phyloP scores from a whole-genome alignment of 2,329 filamentous ascomycete species.

The Paraphaeosphaeria minitans region DNA sequence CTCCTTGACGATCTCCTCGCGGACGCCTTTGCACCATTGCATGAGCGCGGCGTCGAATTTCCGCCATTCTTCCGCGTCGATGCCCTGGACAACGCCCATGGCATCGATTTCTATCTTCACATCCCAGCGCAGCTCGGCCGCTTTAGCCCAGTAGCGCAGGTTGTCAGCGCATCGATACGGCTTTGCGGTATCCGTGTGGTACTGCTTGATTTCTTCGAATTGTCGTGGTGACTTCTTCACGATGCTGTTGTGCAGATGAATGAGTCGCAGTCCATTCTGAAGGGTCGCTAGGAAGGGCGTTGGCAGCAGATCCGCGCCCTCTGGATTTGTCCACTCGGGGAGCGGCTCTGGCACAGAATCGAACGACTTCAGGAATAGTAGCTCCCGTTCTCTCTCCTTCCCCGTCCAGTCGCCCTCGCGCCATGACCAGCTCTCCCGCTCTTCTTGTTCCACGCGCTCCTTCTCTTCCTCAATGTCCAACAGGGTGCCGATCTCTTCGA shows the following conservation, averaged over 20 bases:
- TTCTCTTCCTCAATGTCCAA: conserved; percentile 76
- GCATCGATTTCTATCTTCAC: conserved; percentile 82
- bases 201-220: conserved; percentile 87
- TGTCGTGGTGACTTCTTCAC: conserved; percentile 83
- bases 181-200: conserved; percentile 91
- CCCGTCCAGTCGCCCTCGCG: conserved; percentile 74
- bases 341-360: conserved; percentile 63
- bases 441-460: conserved; percentile 73
- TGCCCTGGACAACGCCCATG: conserved; percentile 82
- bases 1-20: conserved; percentile 81
- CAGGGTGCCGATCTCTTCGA: conserved; percentile 76
- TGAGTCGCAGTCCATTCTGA: conserved; percentile 78
- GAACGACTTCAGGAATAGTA: conserved; percentile 80
- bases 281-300: conserved; percentile 76
- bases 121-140: conserved; percentile 92
- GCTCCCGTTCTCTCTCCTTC: conserved; percentile 76
- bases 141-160: conserved; percentile 93
- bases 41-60: conserved; percentile 83
- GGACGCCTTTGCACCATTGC: conserved; percentile 80
- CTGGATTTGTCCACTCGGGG: conserved; percentile 68
- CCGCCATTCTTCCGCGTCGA: conserved; percentile 71
- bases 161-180: conserved; percentile 95
- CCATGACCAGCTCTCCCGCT: conserved; percentile 81
- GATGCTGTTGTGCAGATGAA: conserved; percentile 87
- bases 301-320: conserved; percentile 63